Conservation (phyloP, 73 alveolate genomes). For the Paramecium sexaurelia region DNA sequence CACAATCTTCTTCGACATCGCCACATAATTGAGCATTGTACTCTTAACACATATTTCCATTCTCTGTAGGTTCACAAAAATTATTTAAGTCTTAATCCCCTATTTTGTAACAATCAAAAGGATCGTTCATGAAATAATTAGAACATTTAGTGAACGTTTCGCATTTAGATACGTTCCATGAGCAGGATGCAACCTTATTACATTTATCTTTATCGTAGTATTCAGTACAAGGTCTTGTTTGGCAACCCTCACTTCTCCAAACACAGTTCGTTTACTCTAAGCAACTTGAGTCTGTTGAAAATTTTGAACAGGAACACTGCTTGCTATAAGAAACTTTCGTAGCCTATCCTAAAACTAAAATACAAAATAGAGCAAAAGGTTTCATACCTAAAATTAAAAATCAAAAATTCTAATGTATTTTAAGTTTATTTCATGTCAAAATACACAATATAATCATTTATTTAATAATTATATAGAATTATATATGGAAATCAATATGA, state of each 20-base stretch:
- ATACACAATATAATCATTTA: not conserved
- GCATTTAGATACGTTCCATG: not conserved
- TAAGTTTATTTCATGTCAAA: not conserved
- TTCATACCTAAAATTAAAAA: not conserved
- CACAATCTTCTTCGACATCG: not conserved
- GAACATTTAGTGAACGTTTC: slow-evolving; percentile 9
- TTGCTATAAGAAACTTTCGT: not conserved
- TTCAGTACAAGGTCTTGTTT: not conserved
- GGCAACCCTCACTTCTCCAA: not conserved
- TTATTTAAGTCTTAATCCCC: not conserved
- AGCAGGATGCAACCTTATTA: not conserved
- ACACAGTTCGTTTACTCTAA: not conserved
- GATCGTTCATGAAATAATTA: not conserved
- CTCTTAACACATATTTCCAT: not conserved
- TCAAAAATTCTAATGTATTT: not conserved
- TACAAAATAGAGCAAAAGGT: not conserved
- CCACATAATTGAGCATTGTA: not conserved
- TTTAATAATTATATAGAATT: not conserved
- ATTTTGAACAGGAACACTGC: not conserved
- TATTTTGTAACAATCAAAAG: slow-evolving; percentile 24
- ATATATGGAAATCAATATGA: not conserved
- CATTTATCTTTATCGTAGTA: not conserved
- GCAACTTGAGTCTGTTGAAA: not conserved
- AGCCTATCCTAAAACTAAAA: not conserved
- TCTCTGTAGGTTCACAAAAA: not conserved